These are phyloP conservation scores for Corchorus capsularis DNA, from an alignment of 345 rosid species.

Conservation along the genomic window DNA sequence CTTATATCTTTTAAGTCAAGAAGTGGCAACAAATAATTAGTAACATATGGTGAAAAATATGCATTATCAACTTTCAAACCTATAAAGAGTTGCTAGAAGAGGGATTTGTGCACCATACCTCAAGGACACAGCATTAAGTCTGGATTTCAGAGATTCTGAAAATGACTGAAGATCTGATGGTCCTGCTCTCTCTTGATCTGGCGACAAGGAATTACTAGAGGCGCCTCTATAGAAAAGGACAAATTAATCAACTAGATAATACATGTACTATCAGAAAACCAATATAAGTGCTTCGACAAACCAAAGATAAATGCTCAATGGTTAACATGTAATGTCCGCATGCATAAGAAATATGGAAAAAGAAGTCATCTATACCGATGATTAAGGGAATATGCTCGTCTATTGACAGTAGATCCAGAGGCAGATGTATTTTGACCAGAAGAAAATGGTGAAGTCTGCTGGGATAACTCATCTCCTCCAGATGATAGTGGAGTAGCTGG, in stretches of 20 bases:
- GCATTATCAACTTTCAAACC: not conserved
- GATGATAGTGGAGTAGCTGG: slow-evolving; percentile 35
- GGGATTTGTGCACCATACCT: slow-evolving; percentile 36
- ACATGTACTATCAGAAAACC: not conserved
- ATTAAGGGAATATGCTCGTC: slow-evolving; percentile 41
- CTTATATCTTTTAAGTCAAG: slow-evolving; percentile 46
- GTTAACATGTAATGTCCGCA: not conserved
- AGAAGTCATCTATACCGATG: slow-evolving; percentile 38
- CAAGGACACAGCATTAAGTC: slow-evolving; percentile 56
- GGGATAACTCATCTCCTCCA: slow-evolving; percentile 35
- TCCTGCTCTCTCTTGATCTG: slow-evolving; percentile 55
- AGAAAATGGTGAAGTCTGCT: slow-evolving; percentile 25
- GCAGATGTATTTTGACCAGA: slow-evolving; percentile 34
- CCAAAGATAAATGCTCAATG: not conserved
- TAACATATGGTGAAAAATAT: not conserved
- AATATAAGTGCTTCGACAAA: slow-evolving; percentile 35
- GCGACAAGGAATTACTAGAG: slow-evolving; percentile 33
- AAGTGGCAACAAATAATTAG: slow-evolving; percentile 13
- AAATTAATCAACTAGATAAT: not conserved
- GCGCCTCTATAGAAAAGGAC: slow-evolving; percentile 32
- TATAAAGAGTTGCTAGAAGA: not conserved
- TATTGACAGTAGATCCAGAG: slow-evolving; percentile 36
- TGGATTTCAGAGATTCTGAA: slow-evolving; percentile 67
- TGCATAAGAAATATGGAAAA: not conserved
- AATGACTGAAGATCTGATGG: slow-evolving; percentile 66